phyloP scores from a whole-genome alignment of 2,329 filamentous ascomycete species.

The Pseudofabraea citricarpa region DNA sequence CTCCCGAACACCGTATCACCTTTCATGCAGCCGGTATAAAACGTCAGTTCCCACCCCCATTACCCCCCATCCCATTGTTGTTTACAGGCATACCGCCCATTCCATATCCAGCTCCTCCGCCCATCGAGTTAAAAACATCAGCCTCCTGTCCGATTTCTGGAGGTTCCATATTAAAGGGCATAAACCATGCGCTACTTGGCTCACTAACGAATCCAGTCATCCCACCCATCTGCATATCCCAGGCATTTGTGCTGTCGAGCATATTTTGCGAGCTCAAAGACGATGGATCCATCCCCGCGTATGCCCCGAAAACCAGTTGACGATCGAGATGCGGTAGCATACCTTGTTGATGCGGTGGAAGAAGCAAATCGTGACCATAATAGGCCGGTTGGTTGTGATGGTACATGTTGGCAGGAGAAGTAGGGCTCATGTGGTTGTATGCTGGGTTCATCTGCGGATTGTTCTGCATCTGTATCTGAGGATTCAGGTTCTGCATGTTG shows the following conservation, averaged over 20 bases:
- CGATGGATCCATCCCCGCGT: conserved; percentile 46
- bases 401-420: conserved; percentile 23
- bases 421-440: conserved; percentile 24
- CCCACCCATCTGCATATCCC: conserved; percentile 23
- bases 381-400: conserved; percentile 24
- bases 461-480: conserved; percentile 16
- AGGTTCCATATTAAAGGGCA: conserved; percentile 88
- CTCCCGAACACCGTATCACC: no score
- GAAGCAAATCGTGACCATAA: conserved; percentile 42
- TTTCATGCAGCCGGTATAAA: not conserved
- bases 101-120: conserved; percentile 12
- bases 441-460: conserved; percentile 14
- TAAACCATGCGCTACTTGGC: conserved; percentile 73
- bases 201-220: conserved; percentile 30
- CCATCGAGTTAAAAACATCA: conserved; percentile 20
- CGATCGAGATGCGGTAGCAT: conserved; percentile 68
- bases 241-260: conserved; percentile 17
- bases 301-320: conserved; percentile 72
- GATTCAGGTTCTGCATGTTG: conserved; percentile 17
- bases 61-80: conserved; percentile 31
- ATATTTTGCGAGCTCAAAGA: conserved; percentile 19
- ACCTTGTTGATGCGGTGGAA: conserved; percentile 43
- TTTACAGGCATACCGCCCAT: conserved; percentile 19
- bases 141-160: conserved; percentile 52
- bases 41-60: conserved; percentile 8